phyloP scores from a whole-genome alignment of 208 protist species.

The Acanthamoeba sp. region DNA sequence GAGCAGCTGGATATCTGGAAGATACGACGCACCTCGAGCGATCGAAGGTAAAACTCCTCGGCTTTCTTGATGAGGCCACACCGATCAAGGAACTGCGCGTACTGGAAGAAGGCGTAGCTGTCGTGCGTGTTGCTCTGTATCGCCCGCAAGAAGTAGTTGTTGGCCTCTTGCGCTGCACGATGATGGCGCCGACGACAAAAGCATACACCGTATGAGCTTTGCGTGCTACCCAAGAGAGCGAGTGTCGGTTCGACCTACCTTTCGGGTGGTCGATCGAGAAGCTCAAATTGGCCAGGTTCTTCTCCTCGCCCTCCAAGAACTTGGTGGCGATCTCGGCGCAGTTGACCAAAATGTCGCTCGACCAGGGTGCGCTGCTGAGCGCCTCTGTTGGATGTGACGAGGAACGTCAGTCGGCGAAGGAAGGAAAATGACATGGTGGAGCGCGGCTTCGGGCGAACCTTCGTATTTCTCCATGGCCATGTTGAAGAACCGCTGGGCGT shows the following conservation, averaged over 20 bases:
- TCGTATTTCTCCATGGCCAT: conserved; percentile 79
- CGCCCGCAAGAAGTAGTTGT: conserved; percentile 75
- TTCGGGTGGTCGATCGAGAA: conserved; percentile 53
- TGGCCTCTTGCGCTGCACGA: conserved; percentile 70
- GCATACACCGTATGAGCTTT: not conserved
- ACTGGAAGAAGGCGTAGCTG: conserved; percentile 74
- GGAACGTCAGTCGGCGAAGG: not conserved
- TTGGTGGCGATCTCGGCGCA: conserved; percentile 77
- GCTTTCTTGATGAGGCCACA: conserved; percentile 71
- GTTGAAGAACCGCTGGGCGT: conserved; percentile 78
- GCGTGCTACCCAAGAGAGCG: not conserved
- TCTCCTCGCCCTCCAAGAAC: conserved; percentile 69
- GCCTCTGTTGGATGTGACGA: not conserved
- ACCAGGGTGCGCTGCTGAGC: conserved; percentile 81
- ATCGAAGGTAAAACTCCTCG: conserved; percentile 79
- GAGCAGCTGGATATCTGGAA: too few relatives aligned
- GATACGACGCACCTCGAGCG: conserved; percentile 60
- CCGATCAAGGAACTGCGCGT: conserved; percentile 81
- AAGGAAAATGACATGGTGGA: not conserved
- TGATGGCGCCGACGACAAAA: not conserved
- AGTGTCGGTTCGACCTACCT: not conserved
- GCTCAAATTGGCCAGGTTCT: conserved; percentile 71
- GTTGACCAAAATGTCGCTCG: conserved; percentile 74
- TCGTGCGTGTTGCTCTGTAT: conserved; percentile 79
- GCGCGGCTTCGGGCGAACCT: not conserved